These are phyloP conservation scores for Starmerella stellata DNA, from an alignment of 805 yeast species.

Conservation along the genomic window DNA sequence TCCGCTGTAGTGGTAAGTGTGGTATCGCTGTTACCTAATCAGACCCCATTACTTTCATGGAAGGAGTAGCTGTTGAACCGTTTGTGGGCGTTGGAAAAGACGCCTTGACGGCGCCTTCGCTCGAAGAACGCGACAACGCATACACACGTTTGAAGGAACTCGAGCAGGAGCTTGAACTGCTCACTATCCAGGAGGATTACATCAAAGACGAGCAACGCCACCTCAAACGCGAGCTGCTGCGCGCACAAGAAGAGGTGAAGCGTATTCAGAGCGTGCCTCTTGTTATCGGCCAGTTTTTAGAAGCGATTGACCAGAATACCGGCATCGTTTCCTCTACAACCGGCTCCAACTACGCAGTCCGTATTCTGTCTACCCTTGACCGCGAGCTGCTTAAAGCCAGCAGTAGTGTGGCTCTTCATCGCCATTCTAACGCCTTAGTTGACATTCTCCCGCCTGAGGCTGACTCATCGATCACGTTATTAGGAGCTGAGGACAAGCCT, in stretches of 20 bases:
- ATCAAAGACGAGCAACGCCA: conserved; percentile 97
- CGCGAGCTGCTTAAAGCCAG: conserved; percentile 88
- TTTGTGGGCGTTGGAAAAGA: background rate
- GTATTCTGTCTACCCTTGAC: conserved; percentile 84
- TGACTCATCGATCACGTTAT: conserved; percentile 85
- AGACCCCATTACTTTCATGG: too few species aligned
- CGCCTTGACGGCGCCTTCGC: background rate
- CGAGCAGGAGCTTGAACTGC: conserved; percentile 74
- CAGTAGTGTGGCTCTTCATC: conserved; percentile 89
- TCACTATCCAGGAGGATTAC: conserved; percentile 82
- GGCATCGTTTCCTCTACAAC: conserved; percentile 96
- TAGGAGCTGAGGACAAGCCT: conserved; percentile 88
- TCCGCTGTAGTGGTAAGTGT: too few species aligned
- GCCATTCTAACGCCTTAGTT: conserved; percentile 94
- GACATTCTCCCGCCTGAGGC: conserved; percentile 98
- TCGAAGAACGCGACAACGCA: conserved; percentile 35
- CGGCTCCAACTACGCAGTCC: conserved; percentile 91
- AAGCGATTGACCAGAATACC: conserved; percentile 89
- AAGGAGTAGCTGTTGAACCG: background rate
- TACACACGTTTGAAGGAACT: conserved; percentile 71
- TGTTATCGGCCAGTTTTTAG: conserved; percentile 94
- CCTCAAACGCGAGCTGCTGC: conserved; percentile 75
- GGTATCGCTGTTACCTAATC: too few species aligned
- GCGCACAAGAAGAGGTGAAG: conserved; percentile 97
- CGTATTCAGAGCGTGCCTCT: conserved; percentile 93